Conservation (phyloP, 2,329 filamentous ascomycete species). For the Fusarium oxysporum region DNA sequence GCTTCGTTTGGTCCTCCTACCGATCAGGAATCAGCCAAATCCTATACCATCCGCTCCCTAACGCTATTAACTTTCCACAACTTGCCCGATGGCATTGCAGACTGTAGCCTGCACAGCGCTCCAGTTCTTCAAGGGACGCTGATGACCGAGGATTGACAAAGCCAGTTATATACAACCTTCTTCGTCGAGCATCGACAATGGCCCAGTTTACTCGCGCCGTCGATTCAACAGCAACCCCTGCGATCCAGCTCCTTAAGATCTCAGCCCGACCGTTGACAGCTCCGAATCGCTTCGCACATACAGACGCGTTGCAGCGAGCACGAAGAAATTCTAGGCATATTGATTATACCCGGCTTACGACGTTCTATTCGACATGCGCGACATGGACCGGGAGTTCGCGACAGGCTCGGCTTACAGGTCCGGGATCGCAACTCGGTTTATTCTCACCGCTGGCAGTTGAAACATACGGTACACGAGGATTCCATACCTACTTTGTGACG, state of each 20-base stretch:
- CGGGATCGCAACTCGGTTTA: slow-evolving; percentile 3
- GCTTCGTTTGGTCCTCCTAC: neutral
- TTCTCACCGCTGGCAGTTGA: slow-evolving; percentile 17
- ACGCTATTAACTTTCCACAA: slow-evolving; percentile 27
- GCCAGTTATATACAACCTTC: slow-evolving; percentile 7
- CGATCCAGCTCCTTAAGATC: slow-evolving; percentile 36
- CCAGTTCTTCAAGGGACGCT: slow-evolving; percentile 41
- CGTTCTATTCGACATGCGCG: slow-evolving; percentile 10
- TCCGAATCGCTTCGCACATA: slow-evolving; percentile 7
- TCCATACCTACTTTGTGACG: slow-evolving; percentile 98
- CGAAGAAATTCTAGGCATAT: neutral
- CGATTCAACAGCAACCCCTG: slow-evolving; percentile 24
- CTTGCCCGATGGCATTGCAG: slow-evolving; percentile 45
- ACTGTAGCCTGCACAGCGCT: slow-evolving; percentile 40
- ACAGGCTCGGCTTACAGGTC: slow-evolving; percentile 21
- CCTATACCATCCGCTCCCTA: slow-evolving; percentile 18
- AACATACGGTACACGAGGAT: slow-evolving; percentile 60
- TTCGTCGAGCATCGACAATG: slow-evolving; percentile 39
- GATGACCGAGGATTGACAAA: slow-evolving; percentile 33
- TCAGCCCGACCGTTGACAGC: slow-evolving; percentile 20
- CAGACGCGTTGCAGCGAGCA: slow-evolving; percentile 6
- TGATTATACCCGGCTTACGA: neutral
- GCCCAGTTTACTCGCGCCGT: slow-evolving; percentile 36
- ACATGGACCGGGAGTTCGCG: slow-evolving; percentile 21
- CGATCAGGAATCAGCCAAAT: slow-evolving; percentile 17